A percentile compares a stretch with the other conserved stretches of the same genome.
phyloP scores from a whole-genome alignment of 1,284 basidiomycete species.

The Cutaneotrichosporon mucoides region DNA sequence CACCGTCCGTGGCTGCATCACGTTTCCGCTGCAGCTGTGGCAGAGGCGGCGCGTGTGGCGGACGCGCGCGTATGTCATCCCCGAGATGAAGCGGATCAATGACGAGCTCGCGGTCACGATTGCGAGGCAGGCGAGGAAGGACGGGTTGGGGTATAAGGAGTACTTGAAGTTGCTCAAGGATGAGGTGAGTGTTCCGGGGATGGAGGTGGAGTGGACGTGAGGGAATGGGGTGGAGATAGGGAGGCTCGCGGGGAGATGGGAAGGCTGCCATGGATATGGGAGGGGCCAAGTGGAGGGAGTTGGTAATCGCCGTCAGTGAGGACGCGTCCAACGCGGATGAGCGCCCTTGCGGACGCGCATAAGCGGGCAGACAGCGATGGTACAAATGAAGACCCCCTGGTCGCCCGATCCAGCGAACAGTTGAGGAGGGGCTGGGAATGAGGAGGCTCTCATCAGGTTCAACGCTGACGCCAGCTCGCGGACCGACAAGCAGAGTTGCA shows the following conservation, averaged over 20 bases:
- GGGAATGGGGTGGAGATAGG: too few relatives aligned
- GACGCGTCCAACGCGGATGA: too few relatives aligned
- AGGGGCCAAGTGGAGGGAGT: too few relatives aligned
- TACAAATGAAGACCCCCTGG: too few relatives aligned
- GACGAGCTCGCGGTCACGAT: conserved; percentile 42
- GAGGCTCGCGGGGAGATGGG: too few relatives aligned
- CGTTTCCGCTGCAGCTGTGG: conserved; percentile 54
- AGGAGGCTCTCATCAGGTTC: neutral
- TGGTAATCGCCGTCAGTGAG: too few relatives aligned
- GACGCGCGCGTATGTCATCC: conserved; percentile 47
- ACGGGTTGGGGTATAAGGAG: conserved; percentile 47
- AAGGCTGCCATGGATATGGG: too few relatives aligned
- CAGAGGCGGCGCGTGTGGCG: conserved; percentile 45
- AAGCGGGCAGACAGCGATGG: too few relatives aligned
- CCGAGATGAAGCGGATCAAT: conserved; percentile 49
- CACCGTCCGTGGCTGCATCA: conserved; percentile 48
- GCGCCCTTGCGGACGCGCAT: too few relatives aligned
- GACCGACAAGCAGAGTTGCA: conserved; percentile 37
- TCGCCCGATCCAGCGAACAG: too few relatives aligned
- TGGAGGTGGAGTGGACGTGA: too few relatives aligned
- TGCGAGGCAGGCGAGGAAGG: conserved; percentile 36
- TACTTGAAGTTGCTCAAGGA: conserved; percentile 47
- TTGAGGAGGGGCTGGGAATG: too few relatives aligned
- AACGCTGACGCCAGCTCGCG: conserved; percentile 33
- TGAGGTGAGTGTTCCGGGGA: conserved; percentile 31